Conservation (phyloP, 805 yeast species). For the Torulaspora maleeae region DNA sequence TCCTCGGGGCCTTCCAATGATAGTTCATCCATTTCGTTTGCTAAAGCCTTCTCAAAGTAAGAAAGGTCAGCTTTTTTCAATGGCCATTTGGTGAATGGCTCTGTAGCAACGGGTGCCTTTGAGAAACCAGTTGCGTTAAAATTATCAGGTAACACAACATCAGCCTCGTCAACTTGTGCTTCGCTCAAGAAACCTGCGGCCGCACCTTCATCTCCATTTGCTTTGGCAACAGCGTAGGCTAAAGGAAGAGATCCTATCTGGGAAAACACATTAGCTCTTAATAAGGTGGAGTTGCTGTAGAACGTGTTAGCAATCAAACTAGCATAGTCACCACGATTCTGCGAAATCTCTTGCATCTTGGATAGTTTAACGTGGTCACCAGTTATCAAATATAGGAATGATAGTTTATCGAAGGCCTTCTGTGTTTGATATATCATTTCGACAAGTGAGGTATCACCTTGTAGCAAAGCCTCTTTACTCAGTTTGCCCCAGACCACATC, state of each 20-base stretch:
- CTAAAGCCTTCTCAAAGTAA: slow-evolving; percentile 77
- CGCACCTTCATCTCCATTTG: slow-evolving; percentile 71
- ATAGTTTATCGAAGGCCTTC: slow-evolving; percentile 79
- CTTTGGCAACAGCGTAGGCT: slow-evolving; percentile 88
- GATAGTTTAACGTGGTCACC: slow-evolving; percentile 73
- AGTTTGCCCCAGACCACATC: slow-evolving; percentile 72
- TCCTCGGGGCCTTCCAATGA: slow-evolving; percentile 41
- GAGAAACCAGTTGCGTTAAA: slow-evolving; percentile 40
- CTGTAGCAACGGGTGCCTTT: slow-evolving; percentile 48
- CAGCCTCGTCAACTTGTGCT: slow-evolving; percentile 59
- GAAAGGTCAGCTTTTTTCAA: slow-evolving; percentile 65
- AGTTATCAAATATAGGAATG: slow-evolving; percentile 78
- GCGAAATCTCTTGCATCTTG: slow-evolving; percentile 87
- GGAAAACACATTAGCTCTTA: slow-evolving; percentile 67
- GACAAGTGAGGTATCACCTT: slow-evolving; percentile 81
- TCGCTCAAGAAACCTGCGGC: slow-evolving; percentile 69
- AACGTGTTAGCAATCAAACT: slow-evolving; percentile 80
- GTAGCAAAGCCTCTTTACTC: slow-evolving; percentile 79
- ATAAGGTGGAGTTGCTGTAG: slow-evolving; percentile 67
- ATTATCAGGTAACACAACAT: slow-evolving; percentile 58
- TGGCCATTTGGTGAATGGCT: slow-evolving; percentile 68
- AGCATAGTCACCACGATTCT: slow-evolving; percentile 73
- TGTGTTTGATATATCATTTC: slow-evolving; percentile 87
- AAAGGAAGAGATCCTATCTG: slow-evolving; percentile 79
- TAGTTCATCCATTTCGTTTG: slow-evolving; percentile 70